Conservation (phyloP, 257 asterid species). For the Solanum gandarillasii region DNA sequence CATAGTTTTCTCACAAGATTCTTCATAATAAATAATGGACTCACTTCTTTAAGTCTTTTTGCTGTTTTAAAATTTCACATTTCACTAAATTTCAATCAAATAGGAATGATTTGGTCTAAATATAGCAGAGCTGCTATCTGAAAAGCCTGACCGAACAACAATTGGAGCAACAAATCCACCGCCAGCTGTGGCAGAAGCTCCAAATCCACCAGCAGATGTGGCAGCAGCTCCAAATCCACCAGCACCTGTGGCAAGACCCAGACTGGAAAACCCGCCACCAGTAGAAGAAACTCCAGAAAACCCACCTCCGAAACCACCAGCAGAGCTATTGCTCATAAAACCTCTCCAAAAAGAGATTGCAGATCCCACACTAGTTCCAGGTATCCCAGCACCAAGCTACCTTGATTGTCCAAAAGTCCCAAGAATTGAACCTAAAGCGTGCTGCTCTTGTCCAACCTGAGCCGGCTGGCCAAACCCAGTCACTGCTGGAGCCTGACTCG, state of each 20-base stretch:
- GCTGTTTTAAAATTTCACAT: not conserved
- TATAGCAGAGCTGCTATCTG: slow-evolving; percentile 8
- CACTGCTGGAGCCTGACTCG: slow-evolving; percentile 36
- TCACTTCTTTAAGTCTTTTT: not conserved
- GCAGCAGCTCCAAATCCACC: slow-evolving; percentile 32
- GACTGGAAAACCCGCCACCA: slow-evolving; percentile 41
- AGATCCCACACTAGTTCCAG: slow-evolving; percentile 49
- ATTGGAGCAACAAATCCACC: slow-evolving; percentile 5
- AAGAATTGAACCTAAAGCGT: slow-evolving; percentile 77
- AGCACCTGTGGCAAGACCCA: slow-evolving; percentile 17
- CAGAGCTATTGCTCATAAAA: slow-evolving; percentile 18
- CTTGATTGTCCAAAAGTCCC: slow-evolving; percentile 93
- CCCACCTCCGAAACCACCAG: slow-evolving; percentile 41
- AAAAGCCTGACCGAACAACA: not conserved
- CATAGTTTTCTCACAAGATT: not conserved
- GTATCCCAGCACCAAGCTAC: slow-evolving; percentile 66
- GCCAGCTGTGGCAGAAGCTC: too few relatives aligned
- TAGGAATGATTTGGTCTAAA: not conserved
- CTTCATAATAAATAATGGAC: not conserved
- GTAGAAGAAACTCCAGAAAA: slow-evolving; percentile 33
- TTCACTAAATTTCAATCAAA: slow-evolving; percentile 11
- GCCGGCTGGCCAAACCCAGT: slow-evolving; percentile 78
- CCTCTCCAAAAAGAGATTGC: slow-evolving; percentile 38
- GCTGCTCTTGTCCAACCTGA: slow-evolving; percentile 64
- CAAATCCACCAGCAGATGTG: slow-evolving; percentile 14